Evolutionary conservation across 2,329 filamentous ascomycete species (phyloP), one percentile per base, ranked within the genome.

Genomic region (Hypocreales sp.): DNA sequence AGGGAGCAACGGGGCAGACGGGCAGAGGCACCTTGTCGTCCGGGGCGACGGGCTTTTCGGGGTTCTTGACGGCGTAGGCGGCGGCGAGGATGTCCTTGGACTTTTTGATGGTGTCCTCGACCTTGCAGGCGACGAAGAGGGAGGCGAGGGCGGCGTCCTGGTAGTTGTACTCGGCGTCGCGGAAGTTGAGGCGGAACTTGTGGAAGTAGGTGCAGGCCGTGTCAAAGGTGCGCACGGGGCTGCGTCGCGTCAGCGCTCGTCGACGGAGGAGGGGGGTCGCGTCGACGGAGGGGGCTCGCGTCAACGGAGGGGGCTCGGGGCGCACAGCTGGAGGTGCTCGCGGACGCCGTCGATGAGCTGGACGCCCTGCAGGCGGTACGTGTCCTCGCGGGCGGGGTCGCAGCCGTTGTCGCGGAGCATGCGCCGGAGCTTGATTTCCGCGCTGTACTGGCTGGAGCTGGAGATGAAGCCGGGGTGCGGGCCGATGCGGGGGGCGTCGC

Each of bases 21-120:
- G 55, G n/a, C n/a, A n/a, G n/a, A n/a, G n/a, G n/a, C n/a, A 86
- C 80, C 48, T 78, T 76, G 51, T 94, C 84, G 50, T 95, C 87
- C 4, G 80, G 70, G 12, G 78, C 78, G 20, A 50, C 79, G 53
- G 53, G 83, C 65, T 51, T 79, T 49, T 55, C 76, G 39, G 42
- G 69, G 46, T 54, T 68, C 53, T 84, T 90, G 20, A 92, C 58
- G 45, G 93, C 94, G 54, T 87, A 83, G 15, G 82, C 78, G 1
- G 86, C 84, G 32, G 83, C 92, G 11, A 95, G 62, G 34, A 98
- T 92, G 36, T 98, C 90, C 31, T 72, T 74, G 4, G 83, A 92
- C 59, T 95, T 95, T 57, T 98, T 98, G 39, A 94, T 69, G 1
- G 90, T 98, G 51, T 98, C 90, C 53, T 98, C 90, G 24, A 92